A percentile compares a stretch with the other conserved stretches of the same genome.
Conservation (phyloP, 768 basidiomycete species). For the Tylopilus rubrobrunneus region DNA sequence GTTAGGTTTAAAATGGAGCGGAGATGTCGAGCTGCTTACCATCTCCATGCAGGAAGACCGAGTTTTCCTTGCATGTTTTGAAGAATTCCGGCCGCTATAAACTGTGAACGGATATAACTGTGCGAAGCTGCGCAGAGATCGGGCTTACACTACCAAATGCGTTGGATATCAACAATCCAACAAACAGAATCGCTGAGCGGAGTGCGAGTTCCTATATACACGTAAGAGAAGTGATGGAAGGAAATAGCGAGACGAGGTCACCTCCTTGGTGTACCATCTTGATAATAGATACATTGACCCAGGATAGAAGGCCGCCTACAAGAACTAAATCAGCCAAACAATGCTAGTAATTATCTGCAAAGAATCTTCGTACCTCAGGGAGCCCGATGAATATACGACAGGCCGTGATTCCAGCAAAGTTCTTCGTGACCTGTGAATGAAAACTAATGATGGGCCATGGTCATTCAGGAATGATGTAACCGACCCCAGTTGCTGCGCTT, state of each 20-base stretch:
- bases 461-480: neutral
- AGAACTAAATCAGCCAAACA: neutral
- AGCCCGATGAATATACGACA: slow-evolving; percentile 62
- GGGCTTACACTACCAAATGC: slow-evolving; percentile 59
- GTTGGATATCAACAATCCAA: slow-evolving; percentile 58
- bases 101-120: slow-evolving; percentile 27
- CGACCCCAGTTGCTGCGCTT: slow-evolving; percentile 58
- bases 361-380: slow-evolving; percentile 41
- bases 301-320: slow-evolving; percentile 60
- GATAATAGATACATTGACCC: slow-evolving; percentile 47
- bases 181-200: slow-evolving; percentile 57
- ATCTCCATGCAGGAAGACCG: slow-evolving; percentile 70
- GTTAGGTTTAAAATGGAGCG: neutral
- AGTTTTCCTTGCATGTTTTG: slow-evolving; percentile 61
- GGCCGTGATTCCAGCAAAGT: slow-evolving; percentile 50
- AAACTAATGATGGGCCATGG: neutral
- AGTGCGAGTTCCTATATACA: slow-evolving; percentile 54
- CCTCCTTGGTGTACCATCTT: slow-evolving; percentile 51
- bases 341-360: too few relatives aligned
- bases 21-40: slow-evolving; percentile 33
- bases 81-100: slow-evolving; percentile 78
- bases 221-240: neutral
- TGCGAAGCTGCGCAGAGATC: neutral
- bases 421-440: slow-evolving; percentile 44
- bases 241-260: neutral